A percentile compares a stretch with the other conserved stretches of the same genome.
These are phyloP conservation scores for Prunus fruticosa DNA, from an alignment of 306 rosid species.

Conservation along the genomic window DNA sequence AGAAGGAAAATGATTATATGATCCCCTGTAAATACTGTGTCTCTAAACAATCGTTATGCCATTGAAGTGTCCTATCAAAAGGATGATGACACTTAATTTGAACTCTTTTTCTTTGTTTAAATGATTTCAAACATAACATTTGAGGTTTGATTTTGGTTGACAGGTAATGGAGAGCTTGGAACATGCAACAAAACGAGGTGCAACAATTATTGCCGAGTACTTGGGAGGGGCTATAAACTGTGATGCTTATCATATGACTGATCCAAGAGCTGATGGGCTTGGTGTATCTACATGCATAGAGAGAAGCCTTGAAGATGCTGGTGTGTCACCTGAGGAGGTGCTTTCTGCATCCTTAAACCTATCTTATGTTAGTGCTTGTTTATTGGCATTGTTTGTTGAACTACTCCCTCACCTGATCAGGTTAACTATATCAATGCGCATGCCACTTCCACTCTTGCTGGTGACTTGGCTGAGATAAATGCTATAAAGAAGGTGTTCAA, in stretches of 20 bases:
- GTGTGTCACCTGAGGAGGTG: constrained; percentile 99
- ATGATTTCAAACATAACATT: neutral
- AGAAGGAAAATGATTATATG: neutral
- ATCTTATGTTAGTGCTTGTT: neutral
- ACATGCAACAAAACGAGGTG: constrained; percentile 96
- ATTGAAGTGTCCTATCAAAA: neutral
- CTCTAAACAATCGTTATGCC: neutral
- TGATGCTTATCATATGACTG: constrained; percentile 99
- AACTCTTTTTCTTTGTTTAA: neutral
- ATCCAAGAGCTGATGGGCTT: constrained; percentile 97
- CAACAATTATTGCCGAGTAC: constrained; percentile 89
- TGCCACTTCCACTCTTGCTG: constrained; percentile 97
- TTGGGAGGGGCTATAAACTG: constrained; percentile 97
- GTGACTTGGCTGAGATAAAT: constrained; percentile 94
- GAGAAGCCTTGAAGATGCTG: constrained; percentile 95
- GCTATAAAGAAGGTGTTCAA: constrained; percentile 96
- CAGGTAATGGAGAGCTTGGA: constrained; percentile 98
- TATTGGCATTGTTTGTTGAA: neutral
- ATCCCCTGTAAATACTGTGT: neutral
- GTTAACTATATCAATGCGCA: constrained; percentile 98
- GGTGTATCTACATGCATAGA: constrained; percentile 95
- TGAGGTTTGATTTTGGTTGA: constrained; percentile 13
- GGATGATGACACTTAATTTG: neutral
- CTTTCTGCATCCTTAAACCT: neutral
- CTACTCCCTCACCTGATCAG: constrained; percentile 39